Percentiles rank a stretch among this genome's conserved stretches.
Evolutionary conservation across 306 rosid genomes (phyloP).

Genomic region (Cicer cuneatum): DNA sequence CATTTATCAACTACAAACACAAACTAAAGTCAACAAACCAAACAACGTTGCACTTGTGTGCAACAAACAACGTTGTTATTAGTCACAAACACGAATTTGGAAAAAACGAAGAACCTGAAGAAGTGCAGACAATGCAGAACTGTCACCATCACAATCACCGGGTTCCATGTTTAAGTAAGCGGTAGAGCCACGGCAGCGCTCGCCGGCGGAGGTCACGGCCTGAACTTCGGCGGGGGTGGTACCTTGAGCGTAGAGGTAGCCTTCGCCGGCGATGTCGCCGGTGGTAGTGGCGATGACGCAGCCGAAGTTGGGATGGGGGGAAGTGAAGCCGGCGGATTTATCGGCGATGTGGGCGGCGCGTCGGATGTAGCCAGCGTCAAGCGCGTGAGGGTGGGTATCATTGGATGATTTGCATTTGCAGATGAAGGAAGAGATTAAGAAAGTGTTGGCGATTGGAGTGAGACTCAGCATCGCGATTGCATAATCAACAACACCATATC

Average conservation of each 20-base stretch:
- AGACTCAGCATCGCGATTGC: conserved; percentile 43
- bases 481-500: conserved; percentile 17
- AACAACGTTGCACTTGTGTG: conserved; percentile 13
- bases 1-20: conserved; percentile 46
- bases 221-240: conserved; percentile 81
- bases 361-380: conserved; percentile 61
- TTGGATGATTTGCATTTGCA: conserved; percentile 57
- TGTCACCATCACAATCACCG: conserved; percentile 86
- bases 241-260: conserved; percentile 89
- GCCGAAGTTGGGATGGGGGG: conserved; percentile 93
- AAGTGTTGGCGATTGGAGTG: conserved; percentile 34
- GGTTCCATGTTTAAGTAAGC: conserved; percentile 93
- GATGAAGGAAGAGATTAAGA: conserved; percentile 47
- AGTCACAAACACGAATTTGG: background rate
- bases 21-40: conserved; percentile 22
- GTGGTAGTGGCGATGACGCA: conserved; percentile 71
- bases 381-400: conserved; percentile 36
- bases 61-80: conserved; percentile 10
- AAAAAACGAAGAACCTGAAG: conserved; percentile 62
- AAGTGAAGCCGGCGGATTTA: conserved; percentile 80
- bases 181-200: conserved; percentile 56
- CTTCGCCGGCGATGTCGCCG: conserved; percentile 73
- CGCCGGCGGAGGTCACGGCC: conserved; percentile 72
- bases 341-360: conserved; percentile 80
- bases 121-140: conserved; percentile 77